Evolutionary conservation across 2,329 filamentous ascomycete species (phyloP), one percentile per base, ranked within the genome.

Genomic region (Fusarium pilosicola): DNA sequence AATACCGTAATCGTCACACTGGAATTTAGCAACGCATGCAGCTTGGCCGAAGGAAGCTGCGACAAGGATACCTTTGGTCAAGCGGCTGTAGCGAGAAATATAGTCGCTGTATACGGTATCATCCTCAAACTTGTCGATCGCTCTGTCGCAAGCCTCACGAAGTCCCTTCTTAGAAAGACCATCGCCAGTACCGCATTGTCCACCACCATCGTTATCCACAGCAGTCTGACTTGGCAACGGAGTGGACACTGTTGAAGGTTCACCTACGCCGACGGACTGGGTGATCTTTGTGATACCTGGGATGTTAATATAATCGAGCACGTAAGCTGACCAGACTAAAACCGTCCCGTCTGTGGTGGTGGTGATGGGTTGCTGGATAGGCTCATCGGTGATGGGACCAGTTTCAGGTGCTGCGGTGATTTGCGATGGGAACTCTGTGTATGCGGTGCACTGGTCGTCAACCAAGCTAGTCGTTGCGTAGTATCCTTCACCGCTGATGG

Each of bases 1-100:
- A 15, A 71, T 67, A 3, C 69, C 69, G 6, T 71, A 71, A 36
- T 70, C 42, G 10, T 70, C 62, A 15, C 69, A 70, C 18, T 39
- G n/a, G 5, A 66, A 71, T 22, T 71, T 70, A 10, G 57, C 46
- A 59, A 71, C 52, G 22, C 66, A 67, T 34, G 34, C 62, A 8
- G 61, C 61, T 17, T 51, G 36, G 8, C 36, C 61, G 0, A 55
- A 3, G 2, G 59, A 66, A 4, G 51, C 55, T 5, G 22, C 44
- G 4, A 57, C 46, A 4, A 71, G 62, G 24, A 70, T 39, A 24
- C 69, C 61, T 34, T 67, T 62, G 1, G 30, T 51, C 1, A 57
- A 69, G 8, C 57, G 51, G 22, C 52, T 62, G 26, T 62, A 71
- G 6, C 69, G 52, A 5, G 62, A 62, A 28, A 46, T 14, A 11